These are phyloP conservation scores for Tuber indicum DNA, from an alignment of 495 filamentous ascomycete species.

Conservation along the genomic window DNA sequence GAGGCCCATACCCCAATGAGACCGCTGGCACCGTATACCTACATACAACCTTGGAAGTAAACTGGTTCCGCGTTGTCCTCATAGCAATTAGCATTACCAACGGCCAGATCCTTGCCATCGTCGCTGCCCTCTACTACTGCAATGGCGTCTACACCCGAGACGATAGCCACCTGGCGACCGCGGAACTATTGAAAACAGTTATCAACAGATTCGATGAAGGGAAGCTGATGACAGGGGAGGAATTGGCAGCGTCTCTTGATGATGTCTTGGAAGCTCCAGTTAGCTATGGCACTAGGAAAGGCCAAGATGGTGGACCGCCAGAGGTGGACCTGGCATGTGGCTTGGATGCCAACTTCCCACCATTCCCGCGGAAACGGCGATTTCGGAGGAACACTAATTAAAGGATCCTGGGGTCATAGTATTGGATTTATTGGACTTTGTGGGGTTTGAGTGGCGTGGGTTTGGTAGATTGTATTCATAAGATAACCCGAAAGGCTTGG, in stretches of 20 bases:
- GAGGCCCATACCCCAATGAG: not conserved
- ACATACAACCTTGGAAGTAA: not conserved
- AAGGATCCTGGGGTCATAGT: not conserved
- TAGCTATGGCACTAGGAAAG: not conserved
- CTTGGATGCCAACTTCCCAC: not conserved
- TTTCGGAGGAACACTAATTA: not conserved
- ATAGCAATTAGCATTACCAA: not conserved
- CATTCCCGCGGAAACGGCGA: not conserved
- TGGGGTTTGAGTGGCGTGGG: not conserved
- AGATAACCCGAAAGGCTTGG: no score
- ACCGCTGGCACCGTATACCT: not conserved
- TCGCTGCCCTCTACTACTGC: not conserved
- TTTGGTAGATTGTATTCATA: no score
- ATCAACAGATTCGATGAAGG: not conserved
- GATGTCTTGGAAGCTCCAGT: not conserved
- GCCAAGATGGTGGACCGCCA: no score
- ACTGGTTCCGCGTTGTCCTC: not conserved
- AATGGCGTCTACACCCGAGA: not conserved
- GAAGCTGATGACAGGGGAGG: not conserved
- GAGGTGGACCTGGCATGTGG: not conserved
- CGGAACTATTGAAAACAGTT: not conserved
- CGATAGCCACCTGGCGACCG: not conserved
- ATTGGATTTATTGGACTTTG: not conserved
- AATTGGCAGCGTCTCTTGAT: not conserved
- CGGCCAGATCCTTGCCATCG: not conserved